Evolutionary conservation across 2,329 filamentous ascomycete genomes (phyloP), one percentile per base, ranked within the genome.

Genomic region (Pestalotiopsis sp.): DNA sequence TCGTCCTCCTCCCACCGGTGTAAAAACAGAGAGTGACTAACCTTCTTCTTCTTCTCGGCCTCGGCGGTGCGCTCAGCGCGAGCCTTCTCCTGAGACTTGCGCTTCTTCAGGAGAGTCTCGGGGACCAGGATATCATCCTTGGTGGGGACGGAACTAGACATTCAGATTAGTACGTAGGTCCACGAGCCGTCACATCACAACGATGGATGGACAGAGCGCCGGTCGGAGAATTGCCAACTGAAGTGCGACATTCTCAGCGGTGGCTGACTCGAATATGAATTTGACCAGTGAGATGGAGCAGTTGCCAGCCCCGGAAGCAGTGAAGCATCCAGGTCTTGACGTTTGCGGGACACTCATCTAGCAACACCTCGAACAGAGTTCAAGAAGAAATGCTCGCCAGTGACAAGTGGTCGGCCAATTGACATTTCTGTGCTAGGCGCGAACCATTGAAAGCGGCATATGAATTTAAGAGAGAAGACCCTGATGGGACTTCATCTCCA

Each of bases 81-180:
- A 83, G 95, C 94, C 91, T 98, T 97, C 91, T 99, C 96, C 88
- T 98, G 95, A 85, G 91, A 94, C 94, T 99, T 99, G 89, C 96
- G 93, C 94, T 99, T 99, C 93, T 99, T 99, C 85, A 99, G 91
- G 81, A 99, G 93, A 80, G 96, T 99, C 93, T 99, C 96, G 78
- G 96, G 96, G 83, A 98, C 94, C 84, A 98, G 89, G 84, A 99
- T 91, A 85, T 98, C 93, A 85, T 98, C 93, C 85, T 95, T 87
- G 84, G 94, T 97, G 77, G 96, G 94, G 81, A 97, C 93, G 86
- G 91, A 91, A 87, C 94, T 97, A 82, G 75, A 77, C 23, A 72
- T 67, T 90, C 83, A 93, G 91, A 92, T 93, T 90, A 93, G 92
- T 93, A 91, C 90, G 88, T 89, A 87, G 27, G 87, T 89, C 89